phyloP scores from a whole-genome alignment of 2,329 filamentous ascomycete genomes.

The Aspergillus tamarii region DNA sequence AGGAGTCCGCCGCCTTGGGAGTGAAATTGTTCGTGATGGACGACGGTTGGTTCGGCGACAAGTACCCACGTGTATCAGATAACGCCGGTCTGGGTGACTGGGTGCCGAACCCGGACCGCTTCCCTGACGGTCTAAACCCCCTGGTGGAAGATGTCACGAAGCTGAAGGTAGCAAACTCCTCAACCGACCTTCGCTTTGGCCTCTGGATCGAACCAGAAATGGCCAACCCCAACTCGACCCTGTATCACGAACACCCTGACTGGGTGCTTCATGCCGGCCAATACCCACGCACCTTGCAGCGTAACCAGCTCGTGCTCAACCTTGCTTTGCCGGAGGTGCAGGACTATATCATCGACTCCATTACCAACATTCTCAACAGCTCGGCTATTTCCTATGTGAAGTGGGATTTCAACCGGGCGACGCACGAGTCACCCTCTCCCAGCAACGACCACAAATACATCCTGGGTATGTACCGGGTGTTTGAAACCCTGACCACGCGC shows the following conservation, averaged over 20 bases:
- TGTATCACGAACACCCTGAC: constrained; percentile 66
- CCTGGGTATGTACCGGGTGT: constrained; percentile 65
- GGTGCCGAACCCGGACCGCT: constrained; percentile 60
- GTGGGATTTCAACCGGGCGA: constrained; percentile 70
- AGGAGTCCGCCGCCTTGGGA: constrained; percentile 61
- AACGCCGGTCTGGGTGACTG: constrained; percentile 66
- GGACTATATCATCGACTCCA: constrained; percentile 61
- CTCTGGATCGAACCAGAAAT: constrained; percentile 72
- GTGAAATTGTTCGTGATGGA: constrained; percentile 68
- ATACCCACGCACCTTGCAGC: constrained; percentile 59
- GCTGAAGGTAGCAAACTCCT: constrained; percentile 52
- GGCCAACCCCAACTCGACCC: constrained; percentile 64
- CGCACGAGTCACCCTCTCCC: constrained; percentile 62
- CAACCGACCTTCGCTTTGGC: constrained; percentile 60
- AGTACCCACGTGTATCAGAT: constrained; percentile 63
- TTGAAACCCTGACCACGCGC: constrained; percentile 60
- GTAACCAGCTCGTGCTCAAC: constrained; percentile 66
- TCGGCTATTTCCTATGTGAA: constrained; percentile 64
- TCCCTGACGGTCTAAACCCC: constrained; percentile 59
- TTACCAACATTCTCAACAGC: constrained; percentile 58
- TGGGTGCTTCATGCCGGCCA: constrained; percentile 63
- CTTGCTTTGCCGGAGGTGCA: constrained; percentile 64
- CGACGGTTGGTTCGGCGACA: constrained; percentile 69
- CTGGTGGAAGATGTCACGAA: constrained; percentile 57
- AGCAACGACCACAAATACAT: constrained; percentile 63